Base-by-base conservation (phyloP, 139 green algal genomes). In the Marvania coccoides region DNA sequence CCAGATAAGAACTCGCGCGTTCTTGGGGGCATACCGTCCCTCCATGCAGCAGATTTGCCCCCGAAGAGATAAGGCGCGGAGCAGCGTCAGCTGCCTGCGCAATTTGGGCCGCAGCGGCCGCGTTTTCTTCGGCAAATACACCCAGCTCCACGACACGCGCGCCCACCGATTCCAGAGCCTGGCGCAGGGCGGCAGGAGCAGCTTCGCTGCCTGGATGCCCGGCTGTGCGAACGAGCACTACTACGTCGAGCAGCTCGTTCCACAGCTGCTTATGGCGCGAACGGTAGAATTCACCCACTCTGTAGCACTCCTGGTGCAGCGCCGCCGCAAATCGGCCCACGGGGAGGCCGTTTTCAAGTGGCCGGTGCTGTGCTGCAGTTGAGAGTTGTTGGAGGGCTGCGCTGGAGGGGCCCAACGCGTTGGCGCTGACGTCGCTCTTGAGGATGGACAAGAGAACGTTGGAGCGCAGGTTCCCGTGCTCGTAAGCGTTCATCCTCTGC, bases 71-170 rank as follows among this genome's bases (percentile, higher is more conserved):
- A 24, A 53, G 14, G 13, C 24, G 26, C 19, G 14, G n/a, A 28
- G 42, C 23, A 51, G 9, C 36, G 35, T 73, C 66, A 9, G 13
- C 26, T 26, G 58, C 37, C 59, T 58, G 53, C 12, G 73, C 76
- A 38, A 83, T 58, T 14, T 72, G 33, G 0, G 56, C 63, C 26
- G 39, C 59, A 3, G 67, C 59, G 3, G 47, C 60, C 36, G 58
- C 74, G 45, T 83, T 83, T 19, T 74, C 66, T 5, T 47, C 30
- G 4, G 69, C 46, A 37, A 83, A 83, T 15, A 19, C n/a, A 47
- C 77, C 73, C 34, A 74, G 15, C 19, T 13, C 19, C 6, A 68
- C 74, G 13, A 74, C 36, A 29, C 71, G 61, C n/a, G 63, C 60
- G 13, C 68, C 53, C 10, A 34, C 19, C 13, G 33, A 29, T 26